Conservation (phyloP, 345 rosid genomes). For the Eucalyptus erythrocorys region DNA sequence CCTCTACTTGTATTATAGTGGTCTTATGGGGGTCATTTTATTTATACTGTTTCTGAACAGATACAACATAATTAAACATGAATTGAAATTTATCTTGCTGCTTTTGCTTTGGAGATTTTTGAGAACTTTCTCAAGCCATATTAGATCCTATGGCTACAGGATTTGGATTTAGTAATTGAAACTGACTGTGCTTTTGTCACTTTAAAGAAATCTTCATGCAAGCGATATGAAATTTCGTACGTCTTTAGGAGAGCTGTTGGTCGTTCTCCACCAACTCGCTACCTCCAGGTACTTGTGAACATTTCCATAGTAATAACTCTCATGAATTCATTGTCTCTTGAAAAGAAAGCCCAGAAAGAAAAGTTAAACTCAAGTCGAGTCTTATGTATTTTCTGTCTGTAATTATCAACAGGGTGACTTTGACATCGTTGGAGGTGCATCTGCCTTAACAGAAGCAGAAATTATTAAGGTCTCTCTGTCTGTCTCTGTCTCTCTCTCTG, state of each 20-base stretch:
- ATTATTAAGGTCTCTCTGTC: constrained; percentile 46
- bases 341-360: not conserved
- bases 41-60: not conserved
- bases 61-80: not conserved
- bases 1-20: not conserved
- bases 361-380: not conserved
- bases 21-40: not conserved
- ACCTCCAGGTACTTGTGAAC: constrained; percentile 51
- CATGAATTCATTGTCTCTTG: not conserved
- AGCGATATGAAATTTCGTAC: constrained; percentile 69
- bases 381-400: not conserved
- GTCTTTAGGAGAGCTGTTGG: constrained; percentile 92
- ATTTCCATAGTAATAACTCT: not conserved
- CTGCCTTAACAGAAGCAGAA: constrained; percentile 89
- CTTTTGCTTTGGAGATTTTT: not conserved
- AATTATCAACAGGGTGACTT: constrained; percentile 64
- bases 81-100: not conserved
- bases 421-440: constrained; percentile 84
- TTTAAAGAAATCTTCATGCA: constrained; percentile 76
- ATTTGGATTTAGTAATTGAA: not conserved
- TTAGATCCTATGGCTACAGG: not conserved
- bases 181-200: not conserved
- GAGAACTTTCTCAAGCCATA: not conserved
- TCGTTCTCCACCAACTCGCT: constrained; percentile 86
- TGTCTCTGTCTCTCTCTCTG: not conserved